Evolutionary conservation across 768 basidiomycete species (phyloP), one percentile per base, ranked within the genome.

Genomic region (Boletus rex-veris): DNA sequence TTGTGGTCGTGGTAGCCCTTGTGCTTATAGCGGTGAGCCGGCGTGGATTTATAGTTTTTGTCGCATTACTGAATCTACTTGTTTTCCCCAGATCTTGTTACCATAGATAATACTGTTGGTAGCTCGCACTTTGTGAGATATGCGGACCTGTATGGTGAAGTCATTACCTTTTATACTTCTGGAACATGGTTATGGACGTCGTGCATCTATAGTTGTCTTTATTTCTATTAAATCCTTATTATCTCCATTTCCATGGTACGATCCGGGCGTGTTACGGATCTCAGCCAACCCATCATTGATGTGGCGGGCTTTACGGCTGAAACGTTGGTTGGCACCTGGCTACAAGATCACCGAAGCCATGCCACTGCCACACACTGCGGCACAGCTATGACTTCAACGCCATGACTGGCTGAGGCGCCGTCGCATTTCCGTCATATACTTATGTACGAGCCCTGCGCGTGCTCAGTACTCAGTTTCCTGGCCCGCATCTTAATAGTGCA

Each of bases 21-120:
- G 95, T 99, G 5, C 77, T 99, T 31, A 73, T 98, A 24, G 96
- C 96, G 61, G 96, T 99, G 65, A 75, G 93, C 82, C 16, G 7
- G 19, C 33, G 9, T 14, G 12, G 15, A 41, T 47, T 38, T n/a
- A 4, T 50, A 16, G 16, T 24, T 43, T 18, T 46, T 31, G 21
- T 24, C 5, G 1, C 1, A 7, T 40, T 38, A 12, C 46, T 52
- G 39, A 66, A 40, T 30, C 2, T 18, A 8, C 19, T 1, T 50
- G 1, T 52, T 49, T 43, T 7, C 7, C 24, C 18, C 28, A 68
- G 67, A 54, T 68, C 26, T 33, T 68, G 50, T 57, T 70, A 31
- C 65, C 65, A 26, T 68, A 67, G 54, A 31, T 40, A 39, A 11
- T 36, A 44, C 1, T 47, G 12, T 30, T 26, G 30, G 14, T 45